These are phyloP conservation scores for Gloeopeniophorella convolvens DNA, from an alignment of 768 basidiomycete genomes.

Conservation along the genomic window DNA sequence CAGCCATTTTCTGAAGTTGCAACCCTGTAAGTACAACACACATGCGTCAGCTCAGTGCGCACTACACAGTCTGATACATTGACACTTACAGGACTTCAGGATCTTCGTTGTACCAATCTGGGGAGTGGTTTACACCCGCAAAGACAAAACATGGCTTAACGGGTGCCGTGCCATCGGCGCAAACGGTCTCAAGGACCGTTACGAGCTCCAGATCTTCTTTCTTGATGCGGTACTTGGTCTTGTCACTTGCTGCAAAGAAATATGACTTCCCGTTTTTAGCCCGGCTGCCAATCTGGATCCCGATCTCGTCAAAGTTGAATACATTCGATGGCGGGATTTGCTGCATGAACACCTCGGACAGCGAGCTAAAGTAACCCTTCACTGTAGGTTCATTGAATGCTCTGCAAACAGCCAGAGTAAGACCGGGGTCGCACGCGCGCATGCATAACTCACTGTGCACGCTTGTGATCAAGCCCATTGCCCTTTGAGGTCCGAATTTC, in stretches of 20 bases:
- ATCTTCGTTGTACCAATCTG: conserved; percentile 27
- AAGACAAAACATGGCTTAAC: conserved; percentile 36
- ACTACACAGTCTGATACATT: too few relatives aligned
- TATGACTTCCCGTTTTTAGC: neutral
- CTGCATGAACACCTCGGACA: neutral
- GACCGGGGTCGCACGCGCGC: too few relatives aligned
- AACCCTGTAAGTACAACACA: conserved; percentile 25
- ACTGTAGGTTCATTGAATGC: neutral
- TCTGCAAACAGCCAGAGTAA: too few relatives aligned
- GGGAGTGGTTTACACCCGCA: too few relatives aligned
- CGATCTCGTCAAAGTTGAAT: conserved; percentile 1
- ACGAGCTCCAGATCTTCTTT: conserved; percentile 38
- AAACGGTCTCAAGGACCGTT: conserved; percentile 40
- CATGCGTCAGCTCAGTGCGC: too few relatives aligned
- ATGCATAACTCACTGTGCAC: too few relatives aligned
- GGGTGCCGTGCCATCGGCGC: conserved; percentile 32
- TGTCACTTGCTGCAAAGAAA: neutral
- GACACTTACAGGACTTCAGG: conserved; percentile 22
- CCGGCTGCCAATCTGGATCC: neutral
- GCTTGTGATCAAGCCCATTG: too few relatives aligned
- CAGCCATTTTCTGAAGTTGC: conserved; percentile 35
- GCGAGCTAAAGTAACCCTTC: neutral
- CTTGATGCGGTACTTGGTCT: conserved; percentile 6
- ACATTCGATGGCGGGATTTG: neutral
- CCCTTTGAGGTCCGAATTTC: too few relatives aligned